Evolutionary conservation across 495 filamentous ascomycete species (phyloP), one percentile per base, ranked within the genome.

Genomic region (Penicillium flavigenum): DNA sequence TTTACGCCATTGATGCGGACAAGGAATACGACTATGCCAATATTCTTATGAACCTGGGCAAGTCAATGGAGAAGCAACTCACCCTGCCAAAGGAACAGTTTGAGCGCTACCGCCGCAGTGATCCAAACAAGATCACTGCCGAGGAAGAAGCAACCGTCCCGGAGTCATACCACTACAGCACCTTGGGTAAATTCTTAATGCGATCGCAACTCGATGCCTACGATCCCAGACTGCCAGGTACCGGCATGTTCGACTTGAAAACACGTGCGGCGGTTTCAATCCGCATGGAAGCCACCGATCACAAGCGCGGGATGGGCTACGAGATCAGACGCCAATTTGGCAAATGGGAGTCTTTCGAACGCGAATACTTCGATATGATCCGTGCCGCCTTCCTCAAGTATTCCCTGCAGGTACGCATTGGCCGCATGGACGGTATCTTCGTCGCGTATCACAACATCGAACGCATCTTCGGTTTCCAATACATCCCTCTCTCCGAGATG

Each of bases 381-480:
- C 83, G 94, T 32, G 82, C 90, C 2, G 93, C 93, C 7, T 96
- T 99, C 76, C 76, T 99, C 55, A 98, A 98, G 64, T 99, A 99
- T 68, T 96, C 92, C 5, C 79, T 99, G 24, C 94, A 99, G 70
- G 94, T 92, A 34, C 86, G 94, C 22, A 91, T 98, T 80, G 94
- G 94, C 27, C 86, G 95, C 20, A 99, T 99, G 94, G 92, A 98
- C 61, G 94, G 94, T 49, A 97, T 98, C 48, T 98, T 97, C 63
- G 90, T 97, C n/a, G 95, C 95, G 12, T 98, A 86, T 69, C 94
- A 99, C 74, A 99, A 99, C 64, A 86, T 90, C 5, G 81, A 96
- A 69, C 85, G 91, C 34, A 96, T 99, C 43, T 99, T 99, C 67
- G 94, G 94, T 0, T 99, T 99, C 72, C 94, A 98, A 70, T 99